Base-by-base conservation (phyloP, 345 rosid genomes). In the Syzygium aqueum region DNA sequence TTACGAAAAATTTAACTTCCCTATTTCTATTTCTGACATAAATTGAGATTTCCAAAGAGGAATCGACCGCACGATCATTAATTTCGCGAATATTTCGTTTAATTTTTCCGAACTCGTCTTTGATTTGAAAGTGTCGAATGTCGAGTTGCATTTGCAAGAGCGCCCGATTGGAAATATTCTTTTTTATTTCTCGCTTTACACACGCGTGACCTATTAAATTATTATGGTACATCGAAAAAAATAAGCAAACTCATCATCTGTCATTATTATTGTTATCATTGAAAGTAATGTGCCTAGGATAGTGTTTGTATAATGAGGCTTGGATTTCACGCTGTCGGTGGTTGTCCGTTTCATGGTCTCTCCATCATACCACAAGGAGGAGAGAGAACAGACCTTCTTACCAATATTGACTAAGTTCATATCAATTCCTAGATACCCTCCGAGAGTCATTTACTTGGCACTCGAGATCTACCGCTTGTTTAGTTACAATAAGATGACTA, bases 101-200 rank as follows among this genome's bases (percentile, higher is more conserved):
- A 33, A 33, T 17, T 0, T n/a, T 73, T 9, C 49, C 22, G 46
- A 12, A 8, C 43, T 5, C 5, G 12, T 37, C 46, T 19, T 10
- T 73, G 1, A 1, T 19, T 33, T 17, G 25, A 13, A 8, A 11
- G 12, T 2, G 1, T 8, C 22, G 0, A 28, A 7, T 6, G 43
- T 17, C 78, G 17, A 2, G 3, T 12, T 0, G 0, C 46, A 33
- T 10, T 33, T 33, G 1, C 2, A 3, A 67, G 11, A 33, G 6
- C 3, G 9, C 0, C 7, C 22, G 1, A 2, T 2, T 8, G 1
- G 5, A 67, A 33, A 67, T 33, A 33, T 8, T 16, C 3, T 4
- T 33, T 8, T 33, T 17, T 2, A 37, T 17, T 16, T 17, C 40
- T 5, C 0, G 7, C 33, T 16, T 33, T 37, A 10, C 0, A 5